A percentile compares a stretch with the other conserved stretches of the same genome.
These are phyloP conservation scores for Solanum paucissectum DNA, from an alignment of 257 asterid genomes.

Conservation along the genomic window DNA sequence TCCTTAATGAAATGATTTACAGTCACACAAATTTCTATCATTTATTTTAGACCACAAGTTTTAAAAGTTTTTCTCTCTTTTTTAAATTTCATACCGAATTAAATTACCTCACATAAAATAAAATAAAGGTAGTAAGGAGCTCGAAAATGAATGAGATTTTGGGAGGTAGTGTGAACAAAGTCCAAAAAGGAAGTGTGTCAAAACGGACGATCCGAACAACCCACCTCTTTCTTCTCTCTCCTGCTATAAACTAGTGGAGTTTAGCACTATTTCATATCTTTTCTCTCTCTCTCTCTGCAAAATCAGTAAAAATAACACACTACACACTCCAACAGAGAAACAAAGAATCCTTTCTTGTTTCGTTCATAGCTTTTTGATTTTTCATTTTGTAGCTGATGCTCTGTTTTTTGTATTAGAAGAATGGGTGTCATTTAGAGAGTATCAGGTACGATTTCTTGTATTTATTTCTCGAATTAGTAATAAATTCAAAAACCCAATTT, in stretches of 20 bases:
- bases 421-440: not conserved
- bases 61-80: too few species aligned
- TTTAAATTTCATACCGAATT: too few species aligned
- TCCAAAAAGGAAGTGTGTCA: not conserved
- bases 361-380: not conserved
- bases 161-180: not conserved
- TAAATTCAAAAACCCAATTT: not conserved
- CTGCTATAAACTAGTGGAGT: not conserved
- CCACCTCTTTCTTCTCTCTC: not conserved
- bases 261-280: not conserved
- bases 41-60: too few species aligned
- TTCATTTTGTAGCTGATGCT: not conserved
- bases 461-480: not conserved
- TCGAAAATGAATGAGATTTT: not conserved
- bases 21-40: too few species aligned
- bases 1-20: too few species aligned
- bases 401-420: not conserved
- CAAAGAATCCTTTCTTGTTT: not conserved
- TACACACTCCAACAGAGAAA: not conserved
- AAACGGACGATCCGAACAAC: slow-evolving; percentile 8
- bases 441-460: not conserved
- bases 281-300: not conserved
- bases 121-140: too few species aligned
- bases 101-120: too few species aligned
- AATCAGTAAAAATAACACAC: not conserved